These are phyloP conservation scores for Populus alba DNA, from an alignment of 345 rosid species.

Conservation along the genomic window DNA sequence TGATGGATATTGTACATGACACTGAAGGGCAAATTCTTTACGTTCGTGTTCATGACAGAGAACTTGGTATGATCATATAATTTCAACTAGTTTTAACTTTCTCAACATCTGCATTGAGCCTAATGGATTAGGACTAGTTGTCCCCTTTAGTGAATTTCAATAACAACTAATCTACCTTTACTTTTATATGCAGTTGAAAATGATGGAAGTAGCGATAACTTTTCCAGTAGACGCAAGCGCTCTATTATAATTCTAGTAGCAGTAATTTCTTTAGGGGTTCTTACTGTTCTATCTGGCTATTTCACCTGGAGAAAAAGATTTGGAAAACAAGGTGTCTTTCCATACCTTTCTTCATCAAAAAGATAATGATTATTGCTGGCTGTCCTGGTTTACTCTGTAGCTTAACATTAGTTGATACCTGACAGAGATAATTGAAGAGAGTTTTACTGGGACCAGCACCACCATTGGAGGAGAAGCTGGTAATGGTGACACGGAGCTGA, in stretches of 20 bases:
- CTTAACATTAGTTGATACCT: background rate
- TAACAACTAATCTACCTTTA: background rate
- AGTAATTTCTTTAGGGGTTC: background rate
- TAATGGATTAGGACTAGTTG: background rate
- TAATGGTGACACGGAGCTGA: background rate
- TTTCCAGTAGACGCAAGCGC: background rate
- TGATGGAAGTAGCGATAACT: background rate
- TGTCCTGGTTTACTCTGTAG: background rate
- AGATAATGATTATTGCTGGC: background rate
- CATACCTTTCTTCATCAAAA: background rate
- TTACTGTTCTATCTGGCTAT: background rate
- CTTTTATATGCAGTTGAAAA: background rate
- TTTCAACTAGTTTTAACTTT: background rate
- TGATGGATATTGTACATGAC: constrained; percentile 5
- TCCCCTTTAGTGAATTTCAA: background rate
- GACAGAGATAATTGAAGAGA: background rate
- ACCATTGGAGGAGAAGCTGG: background rate
- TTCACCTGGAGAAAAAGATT: background rate
- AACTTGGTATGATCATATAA: background rate
- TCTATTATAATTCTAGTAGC: background rate
- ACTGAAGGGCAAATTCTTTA: background rate
- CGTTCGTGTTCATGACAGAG: background rate
- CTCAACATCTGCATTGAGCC: background rate
- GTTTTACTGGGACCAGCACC: background rate
- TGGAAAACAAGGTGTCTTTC: background rate